Evolutionary conservation across 768 basidiomycete species (phyloP).

Genomic region (Rossbeevera mucosa): DNA sequence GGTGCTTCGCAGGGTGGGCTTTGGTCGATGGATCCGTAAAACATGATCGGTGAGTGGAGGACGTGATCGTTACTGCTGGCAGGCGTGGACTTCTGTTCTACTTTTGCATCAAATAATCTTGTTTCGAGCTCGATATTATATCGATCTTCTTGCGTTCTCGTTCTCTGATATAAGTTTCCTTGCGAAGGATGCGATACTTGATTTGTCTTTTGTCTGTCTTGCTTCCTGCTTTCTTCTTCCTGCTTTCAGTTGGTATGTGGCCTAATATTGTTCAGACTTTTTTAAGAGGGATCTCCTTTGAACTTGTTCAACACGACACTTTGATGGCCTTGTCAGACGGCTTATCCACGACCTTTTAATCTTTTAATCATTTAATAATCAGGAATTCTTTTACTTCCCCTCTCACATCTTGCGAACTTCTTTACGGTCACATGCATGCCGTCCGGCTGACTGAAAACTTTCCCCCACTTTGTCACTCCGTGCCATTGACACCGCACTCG

Average conservation of each 20-base stretch:
- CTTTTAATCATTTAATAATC: not conserved
- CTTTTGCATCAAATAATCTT: not conserved
- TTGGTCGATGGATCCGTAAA: constrained; percentile 22
- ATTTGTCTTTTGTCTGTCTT: not conserved
- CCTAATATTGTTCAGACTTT: not conserved
- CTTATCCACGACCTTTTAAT: not conserved
- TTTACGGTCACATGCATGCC: not conserved
- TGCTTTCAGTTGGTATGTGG: not conserved
- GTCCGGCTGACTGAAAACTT: not conserved
- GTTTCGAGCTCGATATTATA: not conserved
- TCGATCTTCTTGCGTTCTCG: not conserved
- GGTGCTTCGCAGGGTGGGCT: constrained; percentile 23
- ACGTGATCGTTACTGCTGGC: not conserved
- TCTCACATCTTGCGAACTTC: not conserved
- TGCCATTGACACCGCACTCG: not conserved
- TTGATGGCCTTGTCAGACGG: constrained; percentile 4
- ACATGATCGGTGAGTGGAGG: constrained; percentile 15
- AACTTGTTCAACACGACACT: not conserved
- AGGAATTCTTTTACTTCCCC: not conserved
- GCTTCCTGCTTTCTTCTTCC: not conserved
- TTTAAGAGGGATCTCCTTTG: not conserved
- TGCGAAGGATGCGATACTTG: not conserved
- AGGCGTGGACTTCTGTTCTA: not conserved
- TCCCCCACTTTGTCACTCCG: not conserved
- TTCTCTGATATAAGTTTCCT: not conserved